Conservation (phyloP, 176 grass and related monocot species). For the Oryza nivara region DNA sequence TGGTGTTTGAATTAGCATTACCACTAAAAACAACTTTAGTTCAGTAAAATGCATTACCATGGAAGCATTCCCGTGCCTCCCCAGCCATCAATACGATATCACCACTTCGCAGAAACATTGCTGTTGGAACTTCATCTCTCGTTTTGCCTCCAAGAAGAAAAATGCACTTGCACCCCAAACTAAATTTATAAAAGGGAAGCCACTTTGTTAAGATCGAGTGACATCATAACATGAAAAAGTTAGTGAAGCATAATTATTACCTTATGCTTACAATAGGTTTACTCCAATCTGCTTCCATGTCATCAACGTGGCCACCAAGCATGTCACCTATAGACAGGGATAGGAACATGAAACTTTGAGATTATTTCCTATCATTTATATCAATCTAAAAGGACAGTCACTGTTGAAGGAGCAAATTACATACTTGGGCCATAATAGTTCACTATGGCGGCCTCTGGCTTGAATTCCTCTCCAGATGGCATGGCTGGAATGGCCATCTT, state of each 20-base stretch:
- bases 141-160: conserved; percentile 89
- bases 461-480: conserved; percentile 66
- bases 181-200: conserved; percentile 31
- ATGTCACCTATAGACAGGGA: conserved; percentile 63
- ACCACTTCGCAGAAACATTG: conserved; percentile 78
- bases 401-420: conserved; percentile 22
- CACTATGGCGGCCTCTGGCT: conserved; percentile 83
- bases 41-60: conserved; percentile 58
- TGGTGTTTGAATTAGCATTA: neutral
- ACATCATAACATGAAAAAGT: neutral
- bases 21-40: neutral
- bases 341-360: neutral
- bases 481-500: conserved; percentile 78
- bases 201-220: neutral
- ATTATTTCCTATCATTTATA: neutral
- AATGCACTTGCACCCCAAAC: conserved; percentile 85
- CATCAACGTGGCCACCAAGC: conserved; percentile 93
- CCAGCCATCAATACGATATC: conserved; percentile 86
- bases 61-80: conserved; percentile 82
- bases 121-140: conserved; percentile 72
- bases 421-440: conserved; percentile 97
- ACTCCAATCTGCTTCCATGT: conserved; percentile 96
- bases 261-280: conserved; percentile 96
- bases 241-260: conserved; percentile 34
- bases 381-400: neutral